These are phyloP conservation scores for Cucumis cinereus DNA, from an alignment of 306 rosid genomes.

Conservation along the genomic window DNA sequence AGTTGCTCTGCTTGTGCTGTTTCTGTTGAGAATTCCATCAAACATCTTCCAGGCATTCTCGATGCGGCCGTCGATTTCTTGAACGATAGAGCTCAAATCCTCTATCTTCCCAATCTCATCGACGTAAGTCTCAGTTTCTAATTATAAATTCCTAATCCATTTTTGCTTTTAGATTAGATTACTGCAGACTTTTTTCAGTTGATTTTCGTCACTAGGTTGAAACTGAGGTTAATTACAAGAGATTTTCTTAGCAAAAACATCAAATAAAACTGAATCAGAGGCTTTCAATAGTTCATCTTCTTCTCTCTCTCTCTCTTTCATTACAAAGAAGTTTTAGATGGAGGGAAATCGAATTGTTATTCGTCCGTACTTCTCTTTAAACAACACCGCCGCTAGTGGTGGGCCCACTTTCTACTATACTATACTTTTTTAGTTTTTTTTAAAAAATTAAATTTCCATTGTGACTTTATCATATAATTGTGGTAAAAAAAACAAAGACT, in stretches of 20 bases:
- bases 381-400: too few relatives aligned
- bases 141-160: neutral
- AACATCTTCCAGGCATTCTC: conserved; percentile 60
- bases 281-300: too few relatives aligned
- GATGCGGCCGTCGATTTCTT: conserved; percentile 61
- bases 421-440: too few relatives aligned
- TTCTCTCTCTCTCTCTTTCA: too few relatives aligned
- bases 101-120: conserved; percentile 39
- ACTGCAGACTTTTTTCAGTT: neutral
- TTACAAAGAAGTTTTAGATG: too few relatives aligned
- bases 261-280: neutral
- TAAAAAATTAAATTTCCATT: too few relatives aligned
- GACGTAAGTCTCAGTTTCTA: conserved; percentile 26
- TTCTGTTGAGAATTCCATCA: conserved; percentile 58
- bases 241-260: neutral
- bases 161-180: neutral
- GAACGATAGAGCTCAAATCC: conserved; percentile 53
- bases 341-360: too few relatives aligned
- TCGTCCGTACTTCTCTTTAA: too few relatives aligned
- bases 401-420: too few relatives aligned
- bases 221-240: neutral
- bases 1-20: conserved; percentile 69
- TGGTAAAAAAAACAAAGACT: too few relatives aligned
- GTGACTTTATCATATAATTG: too few relatives aligned
- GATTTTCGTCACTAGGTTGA: neutral